phyloP scores from a whole-genome alignment of 768 basidiomycete species.

The Boletus bicolor region DNA sequence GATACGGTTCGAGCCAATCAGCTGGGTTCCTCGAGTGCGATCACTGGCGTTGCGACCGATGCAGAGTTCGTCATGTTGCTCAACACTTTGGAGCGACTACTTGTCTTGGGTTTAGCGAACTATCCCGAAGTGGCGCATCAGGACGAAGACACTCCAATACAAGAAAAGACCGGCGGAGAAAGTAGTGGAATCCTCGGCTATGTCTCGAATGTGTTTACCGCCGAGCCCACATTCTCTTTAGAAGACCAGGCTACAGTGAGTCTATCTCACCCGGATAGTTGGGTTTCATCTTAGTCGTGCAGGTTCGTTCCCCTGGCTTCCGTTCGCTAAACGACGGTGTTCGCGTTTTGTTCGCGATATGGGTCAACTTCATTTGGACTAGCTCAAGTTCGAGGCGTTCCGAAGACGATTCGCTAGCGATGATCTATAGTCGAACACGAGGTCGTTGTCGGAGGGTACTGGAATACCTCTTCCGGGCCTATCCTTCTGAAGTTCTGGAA shows the following conservation, averaged over 20 bases:
- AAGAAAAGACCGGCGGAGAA: constrained; percentile 54
- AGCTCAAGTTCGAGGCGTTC: constrained; percentile 45
- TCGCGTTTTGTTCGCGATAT: constrained; percentile 71
- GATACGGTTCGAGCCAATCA: constrained; percentile 50
- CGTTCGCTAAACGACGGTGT: constrained; percentile 78
- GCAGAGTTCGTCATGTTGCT: constrained; percentile 83
- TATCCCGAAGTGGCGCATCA: constrained; percentile 44
- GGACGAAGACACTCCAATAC: constrained; percentile 52
- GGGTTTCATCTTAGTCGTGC: constrained; percentile 2
- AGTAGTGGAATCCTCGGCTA: constrained; percentile 77
- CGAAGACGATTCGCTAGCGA: constrained; percentile 62
- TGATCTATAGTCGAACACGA: constrained; percentile 66
- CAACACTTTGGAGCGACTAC: constrained; percentile 78
- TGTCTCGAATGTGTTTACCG: constrained; percentile 87
- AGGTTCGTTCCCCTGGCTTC: constrained; percentile 72
- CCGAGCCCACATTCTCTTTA: constrained; percentile 49
- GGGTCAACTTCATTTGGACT: constrained; percentile 59
- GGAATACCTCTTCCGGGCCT: constrained; percentile 81
- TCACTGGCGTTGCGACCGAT: constrained; percentile 59
- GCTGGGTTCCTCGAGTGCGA: constrained; percentile 38
- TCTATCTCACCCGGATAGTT: constrained; percentile 6
- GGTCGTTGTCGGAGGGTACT: constrained; percentile 72
- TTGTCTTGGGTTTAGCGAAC: constrained; percentile 68
- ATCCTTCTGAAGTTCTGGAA: constrained; percentile 80
- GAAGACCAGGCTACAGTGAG: constrained; percentile 62